Conservation (phyloP, 225 moss, liverwort and hornwort genomes). For the Antitrichia curtipendula region DNA sequence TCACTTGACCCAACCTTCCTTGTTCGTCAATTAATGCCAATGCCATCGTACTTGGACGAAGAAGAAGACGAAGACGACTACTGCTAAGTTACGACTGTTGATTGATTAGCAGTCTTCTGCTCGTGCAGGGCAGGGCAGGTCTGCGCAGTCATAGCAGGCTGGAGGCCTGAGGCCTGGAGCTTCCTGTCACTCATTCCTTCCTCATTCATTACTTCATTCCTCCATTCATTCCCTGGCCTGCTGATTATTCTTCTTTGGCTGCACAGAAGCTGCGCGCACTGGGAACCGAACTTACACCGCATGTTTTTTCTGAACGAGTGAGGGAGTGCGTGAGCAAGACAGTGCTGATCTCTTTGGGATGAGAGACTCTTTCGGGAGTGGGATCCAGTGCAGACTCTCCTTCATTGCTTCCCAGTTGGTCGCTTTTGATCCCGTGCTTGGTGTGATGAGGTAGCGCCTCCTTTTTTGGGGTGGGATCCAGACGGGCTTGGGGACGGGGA, state of each 20-base stretch:
- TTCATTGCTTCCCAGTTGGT: not conserved
- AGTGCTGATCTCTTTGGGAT: not conserved
- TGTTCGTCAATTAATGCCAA: conserved; percentile 1
- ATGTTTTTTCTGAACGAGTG: not conserved
- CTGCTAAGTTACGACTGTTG: not conserved
- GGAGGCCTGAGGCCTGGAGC: not conserved
- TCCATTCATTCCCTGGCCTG: not conserved
- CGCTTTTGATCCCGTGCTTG: not conserved
- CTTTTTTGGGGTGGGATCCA: not conserved
- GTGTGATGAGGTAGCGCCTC: not conserved
- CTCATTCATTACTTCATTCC: not conserved
- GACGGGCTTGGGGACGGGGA: not conserved
- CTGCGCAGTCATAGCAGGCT: not conserved
- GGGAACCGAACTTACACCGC: not conserved
- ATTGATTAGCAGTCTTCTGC: not conserved
- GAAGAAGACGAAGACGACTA: not conserved
- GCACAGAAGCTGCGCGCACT: not conserved
- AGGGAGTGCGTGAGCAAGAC: not conserved
- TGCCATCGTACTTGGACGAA: not conserved
- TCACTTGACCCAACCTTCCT: not conserved
- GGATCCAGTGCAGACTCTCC: not conserved
- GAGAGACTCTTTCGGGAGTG: not conserved
- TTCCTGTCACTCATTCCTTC: not conserved
- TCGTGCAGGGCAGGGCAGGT: not conserved
- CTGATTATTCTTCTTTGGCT: not conserved